Percentiles rank a stretch among this genome's conserved stretches.
Conservation (phyloP, 176 grass and related monocot species). For the Aegilops bicornis region DNA sequence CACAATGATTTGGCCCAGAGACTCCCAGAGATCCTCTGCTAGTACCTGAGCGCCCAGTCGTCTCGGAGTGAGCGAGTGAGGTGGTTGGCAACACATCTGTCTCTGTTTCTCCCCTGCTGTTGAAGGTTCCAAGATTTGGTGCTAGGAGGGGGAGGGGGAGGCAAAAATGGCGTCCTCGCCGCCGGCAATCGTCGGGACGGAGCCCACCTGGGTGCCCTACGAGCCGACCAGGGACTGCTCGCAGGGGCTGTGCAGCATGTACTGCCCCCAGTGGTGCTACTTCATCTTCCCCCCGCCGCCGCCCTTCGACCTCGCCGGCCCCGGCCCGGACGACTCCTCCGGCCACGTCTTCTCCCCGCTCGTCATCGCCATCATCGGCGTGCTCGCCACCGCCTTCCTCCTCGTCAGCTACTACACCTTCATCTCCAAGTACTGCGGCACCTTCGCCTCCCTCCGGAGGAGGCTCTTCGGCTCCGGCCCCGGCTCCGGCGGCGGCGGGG, state of each 20-base stretch:
- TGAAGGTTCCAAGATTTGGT: background rate
- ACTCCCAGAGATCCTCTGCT: constrained; percentile 25
- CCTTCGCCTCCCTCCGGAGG: constrained; percentile 33
- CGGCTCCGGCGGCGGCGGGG: background rate
- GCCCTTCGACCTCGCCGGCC: constrained; percentile 39
- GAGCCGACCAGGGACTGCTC: constrained; percentile 83
- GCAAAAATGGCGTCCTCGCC: constrained; percentile 46
- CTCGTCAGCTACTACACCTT: constrained; percentile 86
- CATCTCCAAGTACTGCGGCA: constrained; percentile 74
- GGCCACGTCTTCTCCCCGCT: constrained; percentile 71
- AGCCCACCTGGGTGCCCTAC: constrained; percentile 80
- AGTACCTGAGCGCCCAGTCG: constrained; percentile 14
- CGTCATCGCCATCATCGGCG: constrained; percentile 88
- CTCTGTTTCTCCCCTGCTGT: background rate
- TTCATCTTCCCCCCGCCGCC: constrained; percentile 88
- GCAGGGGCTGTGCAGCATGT: constrained; percentile 84
- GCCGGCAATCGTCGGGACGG: constrained; percentile 7
- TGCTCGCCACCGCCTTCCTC: constrained; percentile 84
- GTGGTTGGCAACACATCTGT: background rate
- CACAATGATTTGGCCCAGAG: constrained; percentile 53
- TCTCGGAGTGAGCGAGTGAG: background rate
- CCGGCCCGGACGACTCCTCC: constrained; percentile 44
- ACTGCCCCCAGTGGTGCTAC: constrained; percentile 97
- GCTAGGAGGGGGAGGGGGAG: constrained; percentile 15
- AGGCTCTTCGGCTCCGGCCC: constrained; percentile 26